phyloP scores from a whole-genome alignment of 371 early-diverging fungal genomes.

The Pancytospora philotis region DNA sequence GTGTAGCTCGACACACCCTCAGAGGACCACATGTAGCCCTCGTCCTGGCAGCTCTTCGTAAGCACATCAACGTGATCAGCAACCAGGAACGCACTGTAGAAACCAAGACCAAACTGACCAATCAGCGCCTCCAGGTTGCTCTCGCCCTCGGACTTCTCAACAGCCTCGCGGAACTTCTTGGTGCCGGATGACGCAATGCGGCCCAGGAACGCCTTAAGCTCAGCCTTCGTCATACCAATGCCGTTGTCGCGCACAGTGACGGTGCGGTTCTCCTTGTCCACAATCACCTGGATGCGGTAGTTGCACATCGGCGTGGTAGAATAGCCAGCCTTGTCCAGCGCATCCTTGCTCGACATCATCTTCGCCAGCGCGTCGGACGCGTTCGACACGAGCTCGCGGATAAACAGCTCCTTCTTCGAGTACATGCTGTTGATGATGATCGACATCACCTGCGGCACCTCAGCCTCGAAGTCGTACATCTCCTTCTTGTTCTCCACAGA shows the following conservation, averaged over 20 bases:
- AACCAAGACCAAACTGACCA: slow-evolving; percentile 94
- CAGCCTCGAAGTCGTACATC: slow-evolving; percentile 51
- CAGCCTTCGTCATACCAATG: slow-evolving; percentile 90
- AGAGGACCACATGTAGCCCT: slow-evolving; percentile 82
- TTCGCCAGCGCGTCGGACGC: slow-evolving; percentile 86
- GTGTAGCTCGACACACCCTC: slow-evolving; percentile 79
- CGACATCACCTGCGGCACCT: slow-evolving; percentile 65
- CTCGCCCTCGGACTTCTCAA: slow-evolving; percentile 62
- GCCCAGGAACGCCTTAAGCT: slow-evolving; percentile 83
- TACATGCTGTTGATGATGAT: slow-evolving; percentile 78
- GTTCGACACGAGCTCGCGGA: slow-evolving; percentile 84
- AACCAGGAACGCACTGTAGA: slow-evolving; percentile 88
- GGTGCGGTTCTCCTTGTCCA: slow-evolving; percentile 63
- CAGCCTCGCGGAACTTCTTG: slow-evolving; percentile 77
- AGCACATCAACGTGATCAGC: slow-evolving; percentile 82
- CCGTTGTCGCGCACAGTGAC: slow-evolving; percentile 78
- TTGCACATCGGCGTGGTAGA: background rate
- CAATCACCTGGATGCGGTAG: slow-evolving; percentile 68
- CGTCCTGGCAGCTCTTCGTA: slow-evolving; percentile 82
- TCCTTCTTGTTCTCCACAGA: slow-evolving; percentile 33
- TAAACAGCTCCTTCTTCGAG: slow-evolving; percentile 80
- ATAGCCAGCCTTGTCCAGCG: slow-evolving; percentile 71
- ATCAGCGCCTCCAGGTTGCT: slow-evolving; percentile 64
- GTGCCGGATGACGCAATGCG: slow-evolving; percentile 87
- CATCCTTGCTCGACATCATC: slow-evolving; percentile 65